These are phyloP conservation scores for Chenopodium berlandieri DNA, from an alignment of 148 eudicot species.

Conservation along the genomic window DNA sequence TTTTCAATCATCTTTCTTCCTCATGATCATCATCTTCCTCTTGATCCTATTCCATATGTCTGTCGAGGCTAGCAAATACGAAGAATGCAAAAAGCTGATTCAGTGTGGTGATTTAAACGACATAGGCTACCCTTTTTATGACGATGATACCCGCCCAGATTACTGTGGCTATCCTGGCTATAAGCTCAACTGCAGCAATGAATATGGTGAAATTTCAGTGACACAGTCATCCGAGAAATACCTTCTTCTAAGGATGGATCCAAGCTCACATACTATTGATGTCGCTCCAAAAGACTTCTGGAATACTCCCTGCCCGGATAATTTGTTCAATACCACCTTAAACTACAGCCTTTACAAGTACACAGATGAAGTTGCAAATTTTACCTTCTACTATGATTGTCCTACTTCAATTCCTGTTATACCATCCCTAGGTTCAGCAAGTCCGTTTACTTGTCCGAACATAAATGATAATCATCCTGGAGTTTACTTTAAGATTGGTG, in stretches of 20 bases:
- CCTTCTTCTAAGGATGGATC: conserved; percentile 30
- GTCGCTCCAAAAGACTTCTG: conserved; percentile 3
- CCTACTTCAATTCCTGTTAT: no score
- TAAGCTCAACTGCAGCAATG: conserved; percentile 32
- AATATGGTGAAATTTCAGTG: neutral
- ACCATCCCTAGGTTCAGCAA: no score
- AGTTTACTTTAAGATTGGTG: neutral
- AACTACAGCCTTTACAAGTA: conserved; percentile 27
- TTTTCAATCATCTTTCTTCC: neutral
- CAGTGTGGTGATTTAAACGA: conserved; percentile 29
- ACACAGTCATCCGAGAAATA: conserved; percentile 9
- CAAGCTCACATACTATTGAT: neutral
- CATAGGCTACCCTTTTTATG: conserved; percentile 54
- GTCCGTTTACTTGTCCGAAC: neutral
- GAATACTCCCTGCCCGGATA: conserved; percentile 23
- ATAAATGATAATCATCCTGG: no score
- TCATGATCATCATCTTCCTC: conserved; percentile 4
- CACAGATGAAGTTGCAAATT: conserved; percentile 15
- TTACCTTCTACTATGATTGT: conserved; percentile 44
- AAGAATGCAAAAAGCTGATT: conserved; percentile 25
- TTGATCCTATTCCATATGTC: conserved; percentile 7
- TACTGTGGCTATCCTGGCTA: conserved; percentile 59
- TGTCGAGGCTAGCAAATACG: conserved; percentile 22
- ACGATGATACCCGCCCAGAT: conserved; percentile 27
- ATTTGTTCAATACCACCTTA: conserved; percentile 28